phyloP scores from a whole-genome alignment of 768 basidiomycete species.

The Nevesoporus exiguus region DNA sequence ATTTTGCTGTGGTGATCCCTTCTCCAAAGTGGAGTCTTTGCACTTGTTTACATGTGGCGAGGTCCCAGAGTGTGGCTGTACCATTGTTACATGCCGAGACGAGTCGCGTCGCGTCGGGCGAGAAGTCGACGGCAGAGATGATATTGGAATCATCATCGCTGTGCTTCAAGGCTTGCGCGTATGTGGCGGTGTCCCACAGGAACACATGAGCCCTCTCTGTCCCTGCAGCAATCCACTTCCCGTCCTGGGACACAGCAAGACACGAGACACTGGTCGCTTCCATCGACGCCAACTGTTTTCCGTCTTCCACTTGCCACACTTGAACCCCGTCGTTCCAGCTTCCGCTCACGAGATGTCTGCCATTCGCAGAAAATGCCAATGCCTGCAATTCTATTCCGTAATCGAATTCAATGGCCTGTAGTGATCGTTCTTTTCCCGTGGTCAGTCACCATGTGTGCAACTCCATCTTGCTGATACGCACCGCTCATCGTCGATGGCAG shows the following conservation, averaged over 20 bases:
- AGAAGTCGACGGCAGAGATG: not conserved
- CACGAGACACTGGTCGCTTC: not conserved
- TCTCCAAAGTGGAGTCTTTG: not conserved
- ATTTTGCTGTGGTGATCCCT: not conserved
- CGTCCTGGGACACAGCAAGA: not conserved
- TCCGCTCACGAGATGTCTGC: not conserved
- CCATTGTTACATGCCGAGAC: not conserved
- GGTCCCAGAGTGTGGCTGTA: not conserved
- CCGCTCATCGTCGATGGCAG: not conserved
- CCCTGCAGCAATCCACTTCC: not conserved
- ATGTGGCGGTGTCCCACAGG: not conserved
- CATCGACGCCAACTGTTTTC: not conserved
- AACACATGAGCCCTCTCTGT: not conserved
- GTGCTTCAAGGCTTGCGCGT: not conserved
- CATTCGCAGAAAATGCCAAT: not conserved
- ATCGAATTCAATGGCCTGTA: not conserved
- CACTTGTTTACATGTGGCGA: not conserved
- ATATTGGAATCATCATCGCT: fast-evolving
- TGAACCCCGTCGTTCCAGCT: not conserved
- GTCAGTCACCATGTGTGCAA: not conserved
- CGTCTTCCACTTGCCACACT: not conserved
- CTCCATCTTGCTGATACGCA: not conserved
- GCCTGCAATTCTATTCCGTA: not conserved
- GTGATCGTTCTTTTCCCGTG: not conserved
- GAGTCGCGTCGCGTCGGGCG: not conserved